A percentile compares a stretch with the other conserved stretches of the same genome.
Conservation (phyloP, 2,329 filamentous ascomycete species). For the Colletotrichum truncatum region DNA sequence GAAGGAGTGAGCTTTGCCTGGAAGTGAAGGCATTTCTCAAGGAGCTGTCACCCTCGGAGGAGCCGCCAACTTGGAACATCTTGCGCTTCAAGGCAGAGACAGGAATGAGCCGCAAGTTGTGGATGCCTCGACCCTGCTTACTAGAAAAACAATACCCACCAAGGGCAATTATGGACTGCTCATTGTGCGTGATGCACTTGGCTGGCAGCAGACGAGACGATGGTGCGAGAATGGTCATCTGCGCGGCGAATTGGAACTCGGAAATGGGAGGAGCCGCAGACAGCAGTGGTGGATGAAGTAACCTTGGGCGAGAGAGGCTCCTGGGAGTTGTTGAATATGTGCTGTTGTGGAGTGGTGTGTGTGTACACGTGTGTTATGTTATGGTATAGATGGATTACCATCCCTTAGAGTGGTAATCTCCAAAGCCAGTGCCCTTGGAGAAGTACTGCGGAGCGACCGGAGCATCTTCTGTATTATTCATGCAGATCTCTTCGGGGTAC, state of each 20-base stretch:
- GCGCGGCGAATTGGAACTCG: conserved; percentile 63
- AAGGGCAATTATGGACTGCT: conserved; percentile 73
- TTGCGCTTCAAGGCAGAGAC: conserved; percentile 42
- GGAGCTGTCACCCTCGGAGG: conserved; percentile 83
- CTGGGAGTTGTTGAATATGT: conserved; percentile 37
- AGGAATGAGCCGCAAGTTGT: conserved; percentile 48
- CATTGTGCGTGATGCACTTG: conserved; percentile 76
- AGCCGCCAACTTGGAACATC: conserved; percentile 64
- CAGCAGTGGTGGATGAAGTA: conserved; percentile 69
- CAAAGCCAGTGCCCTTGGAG: conserved; percentile 73
- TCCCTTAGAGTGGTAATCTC: conserved; percentile 85
- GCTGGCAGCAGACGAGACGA: conserved; percentile 63
- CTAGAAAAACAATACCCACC: conserved; percentile 84
- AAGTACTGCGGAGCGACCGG: conserved; percentile 86
- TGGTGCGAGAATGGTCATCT: conserved; percentile 58
- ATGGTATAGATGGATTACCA: conserved; percentile 64
- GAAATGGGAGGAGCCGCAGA: conserved; percentile 86
- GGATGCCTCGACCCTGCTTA: conserved; percentile 58
- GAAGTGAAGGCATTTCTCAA: conserved; percentile 64
- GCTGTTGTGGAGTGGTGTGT: too few relatives aligned
- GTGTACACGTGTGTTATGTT: too few relatives aligned
- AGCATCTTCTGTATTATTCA: conserved; percentile 67
- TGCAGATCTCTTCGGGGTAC: conserved; percentile 74
- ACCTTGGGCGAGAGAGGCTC: conserved; percentile 53
- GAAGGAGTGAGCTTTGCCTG: conserved; percentile 51